A percentile compares a stretch with the other conserved stretches of the same genome.
Evolutionary conservation across 306 rosid genomes (phyloP).

Genomic region (Castanea mollissima): DNA sequence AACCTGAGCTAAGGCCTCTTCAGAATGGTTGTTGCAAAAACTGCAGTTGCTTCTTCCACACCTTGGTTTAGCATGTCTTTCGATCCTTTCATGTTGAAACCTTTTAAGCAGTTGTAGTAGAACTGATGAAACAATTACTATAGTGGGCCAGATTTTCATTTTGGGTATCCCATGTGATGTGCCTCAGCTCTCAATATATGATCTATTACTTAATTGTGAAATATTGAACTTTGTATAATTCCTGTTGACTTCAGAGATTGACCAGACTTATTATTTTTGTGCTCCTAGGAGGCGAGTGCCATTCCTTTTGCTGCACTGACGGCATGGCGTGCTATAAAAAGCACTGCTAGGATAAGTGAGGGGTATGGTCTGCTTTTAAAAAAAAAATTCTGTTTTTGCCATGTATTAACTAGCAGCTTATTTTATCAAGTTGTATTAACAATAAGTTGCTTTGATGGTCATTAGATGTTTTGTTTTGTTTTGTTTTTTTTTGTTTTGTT

Average conservation of each 20-base stretch:
- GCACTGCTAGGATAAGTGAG: slow-evolving; percentile 83
- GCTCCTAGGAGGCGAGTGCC: slow-evolving; percentile 79
- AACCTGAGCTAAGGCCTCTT: not conserved
- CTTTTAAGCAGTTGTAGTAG: not conserved
- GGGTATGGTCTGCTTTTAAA: slow-evolving; percentile 56
- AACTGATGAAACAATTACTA: not conserved
- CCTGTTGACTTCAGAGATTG: slow-evolving; percentile 1
- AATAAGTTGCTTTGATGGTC: not conserved
- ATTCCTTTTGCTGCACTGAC: slow-evolving; percentile 98
- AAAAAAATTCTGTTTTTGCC: not conserved
- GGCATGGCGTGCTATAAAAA: slow-evolving; percentile 92
- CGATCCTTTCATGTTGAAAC: not conserved
- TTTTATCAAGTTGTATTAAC: not conserved
- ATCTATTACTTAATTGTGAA: not conserved
- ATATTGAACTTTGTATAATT: not conserved
- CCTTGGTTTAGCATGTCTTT: not conserved
- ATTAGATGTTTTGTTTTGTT: not conserved
- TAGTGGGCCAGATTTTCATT: not conserved
- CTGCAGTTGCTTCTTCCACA: not conserved
- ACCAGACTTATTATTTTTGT: not conserved
- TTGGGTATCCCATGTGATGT: not conserved
- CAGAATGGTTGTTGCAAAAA: not conserved
- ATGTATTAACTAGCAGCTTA: not conserved
- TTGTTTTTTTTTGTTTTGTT: not conserved
- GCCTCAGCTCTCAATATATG: not conserved